phyloP scores from a whole-genome alignment of 2,329 filamentous ascomycete genomes.

The Lachnellula hyalina region DNA sequence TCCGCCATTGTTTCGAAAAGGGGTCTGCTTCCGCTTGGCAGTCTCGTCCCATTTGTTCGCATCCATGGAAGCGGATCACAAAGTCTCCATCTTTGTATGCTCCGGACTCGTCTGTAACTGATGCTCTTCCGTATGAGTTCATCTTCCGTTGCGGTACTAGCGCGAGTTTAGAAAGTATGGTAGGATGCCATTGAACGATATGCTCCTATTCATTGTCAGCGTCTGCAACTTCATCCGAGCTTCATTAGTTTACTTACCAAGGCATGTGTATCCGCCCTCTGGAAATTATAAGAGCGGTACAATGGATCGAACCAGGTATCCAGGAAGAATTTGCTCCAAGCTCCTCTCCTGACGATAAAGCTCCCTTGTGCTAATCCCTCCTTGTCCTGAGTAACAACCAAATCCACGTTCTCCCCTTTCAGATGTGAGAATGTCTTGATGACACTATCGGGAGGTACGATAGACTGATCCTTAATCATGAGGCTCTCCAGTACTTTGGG shows the following conservation, averaged over 20 bases:
- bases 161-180: slow-evolving; percentile 82
- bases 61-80: slow-evolving; percentile 72
- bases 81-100: slow-evolving; percentile 82
- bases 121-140: slow-evolving; percentile 64
- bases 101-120: slow-evolving; percentile 41
- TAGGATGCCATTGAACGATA: slow-evolving; percentile 94
- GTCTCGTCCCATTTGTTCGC: slow-evolving; percentile 52
- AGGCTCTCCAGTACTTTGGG: slow-evolving; percentile 61
- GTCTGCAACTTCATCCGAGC: neutral
- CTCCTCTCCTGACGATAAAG: slow-evolving; percentile 74
- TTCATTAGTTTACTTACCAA: slow-evolving; percentile 52
- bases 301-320: slow-evolving; percentile 96
- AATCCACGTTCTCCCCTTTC: slow-evolving; percentile 69
- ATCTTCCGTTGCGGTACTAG: slow-evolving; percentile 81
- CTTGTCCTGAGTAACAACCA: slow-evolving; percentile 79
- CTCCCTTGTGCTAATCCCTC: slow-evolving; percentile 73
- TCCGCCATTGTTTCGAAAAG: slow-evolving; percentile 31
- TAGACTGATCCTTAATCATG: slow-evolving; percentile 80
- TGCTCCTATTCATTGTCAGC: slow-evolving; percentile 55
- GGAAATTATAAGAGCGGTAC: slow-evolving; percentile 92
- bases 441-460: slow-evolving; percentile 93
- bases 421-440: slow-evolving; percentile 89
- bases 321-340: slow-evolving; percentile 88
- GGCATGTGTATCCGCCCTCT: slow-evolving; percentile 88
- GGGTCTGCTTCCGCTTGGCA: slow-evolving; percentile 65